phyloP scores from a whole-genome alignment of 2,329 filamentous ascomycete genomes.

The Aspergillus ochraceoroseus region DNA sequence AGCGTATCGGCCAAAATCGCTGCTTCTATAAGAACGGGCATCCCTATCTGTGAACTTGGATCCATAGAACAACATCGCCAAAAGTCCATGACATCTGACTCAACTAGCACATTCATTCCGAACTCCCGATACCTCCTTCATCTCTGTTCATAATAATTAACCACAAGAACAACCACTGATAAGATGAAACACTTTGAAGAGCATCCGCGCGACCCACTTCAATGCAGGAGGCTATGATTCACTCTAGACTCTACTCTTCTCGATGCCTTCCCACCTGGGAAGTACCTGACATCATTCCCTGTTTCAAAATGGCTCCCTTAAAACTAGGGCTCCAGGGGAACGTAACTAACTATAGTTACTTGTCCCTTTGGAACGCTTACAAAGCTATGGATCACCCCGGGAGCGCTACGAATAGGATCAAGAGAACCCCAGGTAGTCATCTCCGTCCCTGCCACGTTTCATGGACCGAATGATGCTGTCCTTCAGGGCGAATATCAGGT shows the following conservation, averaged over 20 bases:
- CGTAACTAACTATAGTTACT: neutral
- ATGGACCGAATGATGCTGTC: neutral
- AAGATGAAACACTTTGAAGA: slow-evolving; percentile 15
- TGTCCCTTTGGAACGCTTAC: neutral
- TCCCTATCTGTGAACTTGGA: no score
- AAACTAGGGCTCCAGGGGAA: no score
- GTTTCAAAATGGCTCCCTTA: neutral
- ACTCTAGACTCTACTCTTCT: slow-evolving; percentile 10
- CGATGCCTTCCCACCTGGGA: slow-evolving; percentile 9
- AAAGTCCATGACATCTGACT: slow-evolving; percentile 1
- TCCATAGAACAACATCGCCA: slow-evolving; percentile 1
- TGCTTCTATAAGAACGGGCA: no score
- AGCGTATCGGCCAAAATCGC: neutral
- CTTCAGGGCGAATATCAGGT: slow-evolving; percentile 1
- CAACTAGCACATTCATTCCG: no score
- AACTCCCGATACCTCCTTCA: no score
- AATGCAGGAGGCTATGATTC: slow-evolving; percentile 9
- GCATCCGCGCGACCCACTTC: slow-evolving; percentile 5
- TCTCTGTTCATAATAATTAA: slow-evolving; percentile 4
- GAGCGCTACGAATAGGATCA: neutral
- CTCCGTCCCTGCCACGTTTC: slow-evolving; percentile 12
- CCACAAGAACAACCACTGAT: slow-evolving; percentile 6
- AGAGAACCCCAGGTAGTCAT: slow-evolving; percentile 1
- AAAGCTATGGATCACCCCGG: neutral
- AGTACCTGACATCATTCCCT: neutral